phyloP scores from a whole-genome alignment of 768 basidiomycete genomes.

The Boletus reticulatus region DNA sequence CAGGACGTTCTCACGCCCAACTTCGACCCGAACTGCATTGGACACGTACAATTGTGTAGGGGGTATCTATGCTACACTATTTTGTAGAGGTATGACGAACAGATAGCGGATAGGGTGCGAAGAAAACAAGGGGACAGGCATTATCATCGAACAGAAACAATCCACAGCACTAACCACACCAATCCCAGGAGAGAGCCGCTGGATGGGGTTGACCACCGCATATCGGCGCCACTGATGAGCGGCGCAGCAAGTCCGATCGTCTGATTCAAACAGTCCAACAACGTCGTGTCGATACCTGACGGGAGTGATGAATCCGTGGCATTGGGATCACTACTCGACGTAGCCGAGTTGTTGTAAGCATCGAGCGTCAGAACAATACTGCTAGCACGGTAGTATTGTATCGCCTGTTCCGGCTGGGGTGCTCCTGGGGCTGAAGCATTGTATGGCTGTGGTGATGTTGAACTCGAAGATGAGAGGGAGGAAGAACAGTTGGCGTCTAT shows the following conservation, averaged over 20 bases:
- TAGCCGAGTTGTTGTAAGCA: slow-evolving; percentile 64
- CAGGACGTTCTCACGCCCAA: too few species aligned
- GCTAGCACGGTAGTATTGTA: slow-evolving; percentile 72
- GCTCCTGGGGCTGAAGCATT: slow-evolving; percentile 26
- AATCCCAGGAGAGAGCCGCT: slow-evolving; percentile 10
- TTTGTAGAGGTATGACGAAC: too few species aligned
- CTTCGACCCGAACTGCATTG: too few species aligned
- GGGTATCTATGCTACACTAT: too few species aligned
- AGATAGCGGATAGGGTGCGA: too few species aligned
- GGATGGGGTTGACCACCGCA: slow-evolving; percentile 8
- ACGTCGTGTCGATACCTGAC: slow-evolving; percentile 42
- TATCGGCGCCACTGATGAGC: slow-evolving; percentile 41
- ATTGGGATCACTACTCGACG: slow-evolving; percentile 39
- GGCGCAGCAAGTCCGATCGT: slow-evolving; percentile 64
- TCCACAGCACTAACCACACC: slow-evolving; percentile 19
- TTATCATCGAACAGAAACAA: background rate
- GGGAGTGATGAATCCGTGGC: slow-evolving; percentile 51
- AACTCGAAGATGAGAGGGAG: slow-evolving; percentile 32
- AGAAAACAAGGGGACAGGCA: too few species aligned
- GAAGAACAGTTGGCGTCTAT: slow-evolving; percentile 45
- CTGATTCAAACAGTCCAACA: slow-evolving; percentile 57
- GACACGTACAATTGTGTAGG: too few species aligned
- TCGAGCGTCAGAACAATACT: slow-evolving; percentile 60
- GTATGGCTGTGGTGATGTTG: slow-evolving; percentile 32
- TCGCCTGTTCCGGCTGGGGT: slow-evolving; percentile 48